Evolutionary conservation across 331 rosid species (phyloP).

Genomic region (Ulmus americana): DNA sequence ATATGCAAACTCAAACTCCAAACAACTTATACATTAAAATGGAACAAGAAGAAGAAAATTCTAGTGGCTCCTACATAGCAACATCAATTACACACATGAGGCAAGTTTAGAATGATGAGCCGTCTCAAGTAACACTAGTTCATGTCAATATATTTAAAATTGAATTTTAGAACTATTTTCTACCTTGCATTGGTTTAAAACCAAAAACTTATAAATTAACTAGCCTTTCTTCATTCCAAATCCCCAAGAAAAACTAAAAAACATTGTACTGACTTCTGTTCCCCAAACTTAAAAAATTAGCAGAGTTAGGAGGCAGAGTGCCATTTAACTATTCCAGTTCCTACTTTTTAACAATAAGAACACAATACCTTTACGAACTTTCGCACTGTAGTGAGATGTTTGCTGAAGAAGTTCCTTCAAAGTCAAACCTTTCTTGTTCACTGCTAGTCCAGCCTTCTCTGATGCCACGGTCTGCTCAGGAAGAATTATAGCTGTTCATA

Average conservation of each 20-base stretch:
- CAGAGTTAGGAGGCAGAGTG: background rate
- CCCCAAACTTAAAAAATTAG: background rate
- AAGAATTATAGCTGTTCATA: conserved; percentile 66
- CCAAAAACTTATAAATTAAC: too few species aligned
- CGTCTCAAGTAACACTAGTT: background rate
- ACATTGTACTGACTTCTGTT: background rate
- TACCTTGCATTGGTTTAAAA: background rate
- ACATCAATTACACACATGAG: background rate
- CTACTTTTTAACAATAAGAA: background rate
- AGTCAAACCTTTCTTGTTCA: conserved; percentile 84
- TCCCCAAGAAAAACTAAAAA: too few species aligned
- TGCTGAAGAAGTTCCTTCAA: conserved; percentile 91
- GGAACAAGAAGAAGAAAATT: background rate
- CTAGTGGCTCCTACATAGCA: background rate
- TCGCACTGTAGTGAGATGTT: conserved; percentile 68
- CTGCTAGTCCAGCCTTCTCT: conserved; percentile 72
- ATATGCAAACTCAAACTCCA: background rate
- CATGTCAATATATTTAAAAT: background rate
- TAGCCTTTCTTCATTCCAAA: too few species aligned
- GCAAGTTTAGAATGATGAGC: background rate
- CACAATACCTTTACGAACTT: conserved; percentile 86
- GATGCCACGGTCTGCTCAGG: conserved; percentile 93
- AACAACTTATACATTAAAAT: background rate
- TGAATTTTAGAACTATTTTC: background rate
- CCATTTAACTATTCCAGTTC: background rate